Percentiles rank a stretch among this genome's conserved stretches.
Conservation (phyloP, 2,329 filamentous ascomycete species). For the Penicillium sp. region DNA sequence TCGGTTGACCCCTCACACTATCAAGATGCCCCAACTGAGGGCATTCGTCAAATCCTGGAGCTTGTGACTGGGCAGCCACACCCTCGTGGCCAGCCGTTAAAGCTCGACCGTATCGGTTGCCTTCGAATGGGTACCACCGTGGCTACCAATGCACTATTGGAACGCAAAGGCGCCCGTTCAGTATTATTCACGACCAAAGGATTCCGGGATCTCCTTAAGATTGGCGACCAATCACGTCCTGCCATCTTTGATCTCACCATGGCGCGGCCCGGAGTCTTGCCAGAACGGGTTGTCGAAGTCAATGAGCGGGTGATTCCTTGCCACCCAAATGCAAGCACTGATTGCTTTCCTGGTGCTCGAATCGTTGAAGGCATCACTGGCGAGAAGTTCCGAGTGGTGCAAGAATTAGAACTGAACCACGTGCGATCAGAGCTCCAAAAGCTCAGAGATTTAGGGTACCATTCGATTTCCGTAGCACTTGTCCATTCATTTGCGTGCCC, state of each 20-base stretch:
- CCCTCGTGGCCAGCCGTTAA: slow-evolving; percentile 36
- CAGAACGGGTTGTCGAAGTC: slow-evolving; percentile 79
- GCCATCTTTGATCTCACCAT: slow-evolving; percentile 91
- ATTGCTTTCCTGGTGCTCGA: slow-evolving; percentile 67
- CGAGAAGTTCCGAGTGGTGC: slow-evolving; percentile 70
- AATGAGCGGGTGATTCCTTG: slow-evolving; percentile 87
- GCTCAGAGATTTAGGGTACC: slow-evolving; percentile 69
- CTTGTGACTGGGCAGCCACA: slow-evolving; percentile 36
- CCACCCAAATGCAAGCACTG: slow-evolving; percentile 62
- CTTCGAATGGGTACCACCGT: slow-evolving; percentile 96
- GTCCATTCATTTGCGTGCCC: slow-evolving; percentile 92
- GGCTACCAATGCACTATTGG: slow-evolving; percentile 84
- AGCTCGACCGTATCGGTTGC: slow-evolving; percentile 37
- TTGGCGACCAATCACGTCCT: slow-evolving; percentile 87
- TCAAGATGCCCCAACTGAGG: slow-evolving; percentile 66
- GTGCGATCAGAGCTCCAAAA: slow-evolving; percentile 62
- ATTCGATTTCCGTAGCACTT: slow-evolving; percentile 80
- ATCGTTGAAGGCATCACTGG: slow-evolving; percentile 55
- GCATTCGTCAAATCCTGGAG: slow-evolving; percentile 71
- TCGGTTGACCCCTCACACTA: slow-evolving; percentile 44
- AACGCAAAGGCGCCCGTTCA: slow-evolving; percentile 85
- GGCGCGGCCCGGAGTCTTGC: slow-evolving; percentile 80
- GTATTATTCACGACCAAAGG: slow-evolving; percentile 85
- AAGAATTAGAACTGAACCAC: slow-evolving; percentile 58
- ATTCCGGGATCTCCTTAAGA: slow-evolving; percentile 81